Percentiles rank a stretch among this genome's conserved stretches.
Evolutionary conservation across 306 rosid species (phyloP).

Genomic region (Abrus pulchellus): DNA sequence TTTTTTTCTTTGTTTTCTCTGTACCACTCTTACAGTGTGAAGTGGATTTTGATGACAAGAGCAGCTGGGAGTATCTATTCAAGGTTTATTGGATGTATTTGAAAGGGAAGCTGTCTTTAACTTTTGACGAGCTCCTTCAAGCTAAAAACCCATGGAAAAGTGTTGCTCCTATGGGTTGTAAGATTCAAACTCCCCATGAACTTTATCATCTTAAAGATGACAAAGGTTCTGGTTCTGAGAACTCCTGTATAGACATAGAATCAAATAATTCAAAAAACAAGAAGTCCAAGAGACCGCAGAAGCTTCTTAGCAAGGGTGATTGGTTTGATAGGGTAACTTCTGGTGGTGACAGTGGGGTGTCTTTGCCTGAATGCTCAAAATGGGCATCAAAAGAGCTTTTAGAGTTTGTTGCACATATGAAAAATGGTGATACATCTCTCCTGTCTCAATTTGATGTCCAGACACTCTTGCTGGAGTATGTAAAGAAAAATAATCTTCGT

Average conservation of each 20-base stretch:
- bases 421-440: slow-evolving; percentile 76
- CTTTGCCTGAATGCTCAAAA: slow-evolving; percentile 56
- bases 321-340: slow-evolving; percentile 52
- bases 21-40: slow-evolving; percentile 50
- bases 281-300: slow-evolving; percentile 51
- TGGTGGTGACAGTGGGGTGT: slow-evolving; percentile 49
- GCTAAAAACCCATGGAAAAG: slow-evolving; percentile 79
- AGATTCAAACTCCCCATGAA: slow-evolving; percentile 56
- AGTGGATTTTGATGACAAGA: slow-evolving; percentile 97
- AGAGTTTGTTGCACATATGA: slow-evolving; percentile 92
- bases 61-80: slow-evolving; percentile 99
- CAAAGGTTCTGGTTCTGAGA: slow-evolving; percentile 59
- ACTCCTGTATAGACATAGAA: slow-evolving; percentile 67
- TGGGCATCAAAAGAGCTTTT: slow-evolving; percentile 96
- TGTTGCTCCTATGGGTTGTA: slow-evolving; percentile 55
- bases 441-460: slow-evolving; percentile 78
- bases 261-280: slow-evolving; percentile 59
- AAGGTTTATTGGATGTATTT: slow-evolving; percentile 89
- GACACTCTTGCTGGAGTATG: slow-evolving; percentile 76
- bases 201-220: slow-evolving; percentile 56
- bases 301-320: slow-evolving; percentile 45
- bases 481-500: slow-evolving; percentile 76
- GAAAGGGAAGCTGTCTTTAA: slow-evolving; percentile 80
- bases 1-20: slow-evolving; percentile 26
- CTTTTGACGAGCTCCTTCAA: slow-evolving; percentile 74